A percentile compares a stretch with the other conserved stretches of the same genome.
These are phyloP conservation scores for Solanum clarkiae DNA, from an alignment of 257 asterid genomes.

Conservation along the genomic window DNA sequence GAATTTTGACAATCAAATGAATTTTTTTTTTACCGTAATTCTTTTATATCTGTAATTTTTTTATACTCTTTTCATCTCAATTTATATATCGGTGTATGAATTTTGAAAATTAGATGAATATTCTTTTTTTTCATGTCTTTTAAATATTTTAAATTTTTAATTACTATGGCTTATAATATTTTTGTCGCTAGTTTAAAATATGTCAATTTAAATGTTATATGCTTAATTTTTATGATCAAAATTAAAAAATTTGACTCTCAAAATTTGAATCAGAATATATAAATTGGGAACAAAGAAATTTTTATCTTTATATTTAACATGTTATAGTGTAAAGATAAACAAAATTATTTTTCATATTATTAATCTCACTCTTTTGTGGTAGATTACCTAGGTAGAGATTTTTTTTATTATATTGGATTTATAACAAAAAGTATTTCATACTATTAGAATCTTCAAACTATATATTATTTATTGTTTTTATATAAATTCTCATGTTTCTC, in stretches of 20 bases:
- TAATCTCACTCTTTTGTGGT: background rate
- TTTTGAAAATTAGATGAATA: rapidly evolving
- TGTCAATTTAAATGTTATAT: background rate
- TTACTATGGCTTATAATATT: background rate
- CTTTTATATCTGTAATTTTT: too few relatives aligned
- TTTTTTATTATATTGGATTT: too few relatives aligned
- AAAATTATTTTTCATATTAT: background rate
- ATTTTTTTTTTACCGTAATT: rapidly evolving
- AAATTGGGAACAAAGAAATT: too few relatives aligned
- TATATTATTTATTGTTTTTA: too few relatives aligned
- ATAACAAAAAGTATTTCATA: too few relatives aligned
- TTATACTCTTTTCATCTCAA: too few relatives aligned
- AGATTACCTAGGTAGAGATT: background rate
- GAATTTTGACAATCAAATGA: rapidly evolving
- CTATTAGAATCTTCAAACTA: too few relatives aligned
- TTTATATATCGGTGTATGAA: background rate
- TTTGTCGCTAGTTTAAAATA: background rate
- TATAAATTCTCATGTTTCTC: too few relatives aligned
- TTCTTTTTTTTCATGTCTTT: background rate
- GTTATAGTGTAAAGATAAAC: background rate
- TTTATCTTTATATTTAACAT: background rate
- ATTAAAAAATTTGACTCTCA: too few relatives aligned
- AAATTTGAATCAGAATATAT: too few relatives aligned
- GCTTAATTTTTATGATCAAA: too few relatives aligned
- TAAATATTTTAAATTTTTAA: background rate